Evolutionary conservation across 2,329 filamentous ascomycete species (phyloP).

Genomic region (Aspergillus candidus): DNA sequence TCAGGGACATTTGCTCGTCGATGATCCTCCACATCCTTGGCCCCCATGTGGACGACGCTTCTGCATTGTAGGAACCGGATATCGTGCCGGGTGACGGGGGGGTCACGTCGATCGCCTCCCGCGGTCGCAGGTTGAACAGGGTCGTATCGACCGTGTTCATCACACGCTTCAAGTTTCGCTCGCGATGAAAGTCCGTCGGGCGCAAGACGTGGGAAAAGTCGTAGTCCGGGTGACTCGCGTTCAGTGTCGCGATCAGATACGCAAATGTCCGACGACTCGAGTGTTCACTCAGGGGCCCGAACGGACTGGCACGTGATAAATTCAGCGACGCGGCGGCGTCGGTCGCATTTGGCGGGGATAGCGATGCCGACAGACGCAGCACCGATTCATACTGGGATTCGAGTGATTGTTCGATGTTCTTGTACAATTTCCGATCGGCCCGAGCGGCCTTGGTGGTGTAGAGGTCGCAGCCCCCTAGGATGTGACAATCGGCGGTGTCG

Average conservation of each 20-base stretch:
- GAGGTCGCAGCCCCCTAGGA: constrained; percentile 88
- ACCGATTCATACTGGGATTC: constrained; percentile 87
- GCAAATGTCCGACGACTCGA: constrained; percentile 88
- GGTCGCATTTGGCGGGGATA: constrained; percentile 74
- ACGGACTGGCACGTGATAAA: constrained; percentile 81
- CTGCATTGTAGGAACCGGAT: constrained; percentile 42
- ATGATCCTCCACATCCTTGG: constrained; percentile 87
- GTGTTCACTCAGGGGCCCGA: constrained; percentile 81
- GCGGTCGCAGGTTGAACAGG: constrained; percentile 75
- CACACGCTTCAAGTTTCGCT: constrained; percentile 70
- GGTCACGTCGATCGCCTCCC: constrained; percentile 37
- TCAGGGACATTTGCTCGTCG: constrained; percentile 88
- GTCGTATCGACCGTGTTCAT: constrained; percentile 86
- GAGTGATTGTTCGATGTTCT: constrained; percentile 84
- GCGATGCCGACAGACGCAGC: constrained; percentile 74
- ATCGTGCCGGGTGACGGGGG: constrained; percentile 39
- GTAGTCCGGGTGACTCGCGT: constrained; percentile 92
- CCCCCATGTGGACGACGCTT: constrained; percentile 65
- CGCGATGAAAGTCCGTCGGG: constrained; percentile 81
- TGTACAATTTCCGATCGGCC: constrained; percentile 94
- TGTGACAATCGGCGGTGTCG: constrained; percentile 84
- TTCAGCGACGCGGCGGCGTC: constrained; percentile 62
- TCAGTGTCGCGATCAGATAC: constrained; percentile 92
- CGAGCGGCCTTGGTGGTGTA: constrained; percentile 97
- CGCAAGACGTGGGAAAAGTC: constrained; percentile 92